phyloP scores from a whole-genome alignment of 2,329 filamentous ascomycete species.

The Arthroderma sp. region DNA sequence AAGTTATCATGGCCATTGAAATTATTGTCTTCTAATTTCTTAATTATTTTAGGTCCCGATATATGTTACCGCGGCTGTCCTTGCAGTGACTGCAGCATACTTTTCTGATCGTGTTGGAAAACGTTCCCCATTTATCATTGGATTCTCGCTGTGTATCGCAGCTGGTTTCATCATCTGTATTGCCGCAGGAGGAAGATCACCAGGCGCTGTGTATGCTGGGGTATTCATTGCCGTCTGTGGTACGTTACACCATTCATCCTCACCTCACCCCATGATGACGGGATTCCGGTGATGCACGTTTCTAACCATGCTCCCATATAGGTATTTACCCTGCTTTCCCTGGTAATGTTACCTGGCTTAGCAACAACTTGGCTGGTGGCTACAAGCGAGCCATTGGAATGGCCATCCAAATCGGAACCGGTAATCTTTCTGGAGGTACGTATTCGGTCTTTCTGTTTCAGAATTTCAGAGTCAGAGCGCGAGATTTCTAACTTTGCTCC shows the following conservation, averaged over 20 bases:
- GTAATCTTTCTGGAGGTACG: conserved; percentile 36
- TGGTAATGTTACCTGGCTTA: conserved; percentile 42
- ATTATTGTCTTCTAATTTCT: background rate
- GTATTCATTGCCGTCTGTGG: conserved; percentile 36
- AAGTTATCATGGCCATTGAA: background rate
- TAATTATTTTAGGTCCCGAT: conserved; percentile 20
- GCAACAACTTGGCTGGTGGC: conserved; percentile 46
- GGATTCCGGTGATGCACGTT: too few relatives aligned
- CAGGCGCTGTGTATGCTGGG: conserved; percentile 35
- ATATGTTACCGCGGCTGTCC: conserved; percentile 26
- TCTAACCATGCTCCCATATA: conserved; percentile 8
- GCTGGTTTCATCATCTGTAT: conserved; percentile 45
- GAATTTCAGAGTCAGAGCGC: background rate
- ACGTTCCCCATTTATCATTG: conserved; percentile 42
- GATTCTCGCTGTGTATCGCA: conserved; percentile 40
- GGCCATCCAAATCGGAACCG: conserved; percentile 50
- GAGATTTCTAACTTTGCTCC: background rate
- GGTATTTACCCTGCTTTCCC: conserved; percentile 36
- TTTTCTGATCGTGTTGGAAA: conserved; percentile 45
- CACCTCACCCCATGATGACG: too few relatives aligned
- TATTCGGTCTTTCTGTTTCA: background rate
- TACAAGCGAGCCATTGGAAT: conserved; percentile 47
- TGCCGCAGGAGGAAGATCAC: conserved; percentile 20
- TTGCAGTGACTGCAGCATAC: conserved; percentile 36
- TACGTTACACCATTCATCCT: conserved; percentile 9